Evolutionary conservation across 345 rosid species (phyloP), one percentile per base, ranked within the genome.

Genomic region (Rhodamnia argentea): DNA sequence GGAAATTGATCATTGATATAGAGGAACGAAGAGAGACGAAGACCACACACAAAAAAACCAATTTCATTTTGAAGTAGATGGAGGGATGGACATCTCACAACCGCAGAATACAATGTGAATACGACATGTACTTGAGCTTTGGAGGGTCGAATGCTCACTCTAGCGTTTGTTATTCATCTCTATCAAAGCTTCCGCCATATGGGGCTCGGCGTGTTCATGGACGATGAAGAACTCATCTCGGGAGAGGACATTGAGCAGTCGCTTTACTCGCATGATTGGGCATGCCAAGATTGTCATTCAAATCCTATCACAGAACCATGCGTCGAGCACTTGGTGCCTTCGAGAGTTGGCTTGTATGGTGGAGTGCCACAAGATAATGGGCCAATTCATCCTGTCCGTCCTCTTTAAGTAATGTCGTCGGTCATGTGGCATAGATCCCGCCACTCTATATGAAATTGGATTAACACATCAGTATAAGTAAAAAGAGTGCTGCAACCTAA

Each of bases 61-160:
- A 50, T 50, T 50, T 50, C 52, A 50, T 50, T 50, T 50, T 50
- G 52, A 50, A 50, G 52, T 50, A 50, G 52, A 3, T 2, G 13
- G 52, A 50, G 52, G 52, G 13, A 56, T 56, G 60, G 60, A 0
- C 60, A 57, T 23, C 60, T 57, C n/a, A 5, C 13, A 23, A 10
- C 60, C 44, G 44, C 44, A 42, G 44, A 42, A 42, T 5, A 42
- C 5, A 42, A 42, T 42, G 4, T 5, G 44, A 42, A 5, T 5
- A 42, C 44, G 44, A 42, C 44, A 5, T 57, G 60, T 56, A 9
- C 2, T 57, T 57, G 60, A 57, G 27, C 60, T 24, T 57, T n/a
- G 24, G n/a, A 0, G 27, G 60, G 23, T 12, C 0, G 60, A 12
- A 56, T 56, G 2, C 2, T 56, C 6, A 0, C n/a, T 4, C 0